Base-by-base conservation (phyloP, 495 filamentous ascomycete species). In the Thozetella sp. region DNA sequence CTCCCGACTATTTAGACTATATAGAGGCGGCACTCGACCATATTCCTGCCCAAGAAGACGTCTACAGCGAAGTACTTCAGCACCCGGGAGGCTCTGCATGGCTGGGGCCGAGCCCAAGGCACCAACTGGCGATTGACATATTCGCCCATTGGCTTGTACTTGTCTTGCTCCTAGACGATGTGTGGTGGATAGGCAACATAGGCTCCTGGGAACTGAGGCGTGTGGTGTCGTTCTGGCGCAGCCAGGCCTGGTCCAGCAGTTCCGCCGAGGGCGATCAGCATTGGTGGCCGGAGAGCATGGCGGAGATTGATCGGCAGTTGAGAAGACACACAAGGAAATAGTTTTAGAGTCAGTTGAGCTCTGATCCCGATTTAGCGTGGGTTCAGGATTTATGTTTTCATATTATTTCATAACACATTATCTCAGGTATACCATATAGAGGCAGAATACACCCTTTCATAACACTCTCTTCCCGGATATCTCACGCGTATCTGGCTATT, bases 101-200 rank as follows among this genome's bases (percentile, higher is more conserved):
- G 2, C n/a, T 13, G 43, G 37, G 53, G 19, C 56, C 57, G 1
- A 59, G 58, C 19, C 10, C 62, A 2, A 55, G 57, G 20, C 62
- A 67, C 22, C 65, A 73, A 25, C 63, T 77, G 2, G 77, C 74
- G 0, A 24, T 78, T n/a, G 76, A 78, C 4, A 76, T 78, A 37
- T 79, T 80, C 57, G 67, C 73, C 1, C 74, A 79, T 50, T 80
- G 72, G 72, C 61, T 78, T 19, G 77, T 79, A n/a, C 56, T 79
- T 9, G 67, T 81, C 3, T 62, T 79, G 34, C 54, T 79, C 46
- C 53, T 80, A 30, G 71, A 78, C 56, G 66, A 72, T 23, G 76
- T 80, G 37, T 77, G 76, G 77, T 76, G 77, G 77, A 76, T 78
- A 48, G 71, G 75, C 6, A 65, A 62, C 24, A 62, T 65, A 24